Evolutionary conservation across 2,329 filamentous ascomycete genomes (phyloP), one percentile per base, ranked within the genome.

Genomic region (Pseudocercospora cruenta): DNA sequence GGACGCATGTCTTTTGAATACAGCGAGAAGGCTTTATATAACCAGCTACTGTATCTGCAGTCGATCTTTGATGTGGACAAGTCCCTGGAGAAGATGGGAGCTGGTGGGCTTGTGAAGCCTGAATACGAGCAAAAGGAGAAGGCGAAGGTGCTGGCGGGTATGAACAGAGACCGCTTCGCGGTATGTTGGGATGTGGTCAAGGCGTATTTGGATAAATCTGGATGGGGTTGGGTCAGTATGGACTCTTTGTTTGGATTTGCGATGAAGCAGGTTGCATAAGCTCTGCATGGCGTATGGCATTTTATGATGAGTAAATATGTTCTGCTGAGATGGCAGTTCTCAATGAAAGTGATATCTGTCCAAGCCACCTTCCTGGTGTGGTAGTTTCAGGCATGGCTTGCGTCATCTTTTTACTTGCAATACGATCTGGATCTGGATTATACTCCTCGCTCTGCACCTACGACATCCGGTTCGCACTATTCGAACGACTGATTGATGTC

Each of bases 1-100:
- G 95, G 95, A 21, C 88, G 88, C 58, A 98, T 99, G 94, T 83
- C 87, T 22, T 97, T 94, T 77, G 93, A 96, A 80, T 90, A 92
- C 75, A 85, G 87, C 0, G 95, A 98, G 81, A 94, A 95, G 80
- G 90, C 91, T 74, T 86, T 98, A 66, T 98, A 97, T 82, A 98
- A 96, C 78, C 95, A 99, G 80, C 84, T 99, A 47, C 82, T 98
- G 62, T 99, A 97, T 81, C 91, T 94, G 77, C 87, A 91, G 31
- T 86, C 86, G 58, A 80, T 98, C 63, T 99, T 93, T 84, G 94
- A 99, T 79, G 91, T 96, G 2, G 94, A 98, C 68, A 93, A 92
- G 80, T 91, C 91, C 14, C 87, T 87, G 70, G 76, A 78, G 21
- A 80, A 77, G 54, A 82, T 77, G 63, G 68, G 69, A 19, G 70